These are phyloP conservation scores for Blepharisma stoltei DNA, from an alignment of 73 alveolate genomes.

Conservation along the genomic window DNA sequence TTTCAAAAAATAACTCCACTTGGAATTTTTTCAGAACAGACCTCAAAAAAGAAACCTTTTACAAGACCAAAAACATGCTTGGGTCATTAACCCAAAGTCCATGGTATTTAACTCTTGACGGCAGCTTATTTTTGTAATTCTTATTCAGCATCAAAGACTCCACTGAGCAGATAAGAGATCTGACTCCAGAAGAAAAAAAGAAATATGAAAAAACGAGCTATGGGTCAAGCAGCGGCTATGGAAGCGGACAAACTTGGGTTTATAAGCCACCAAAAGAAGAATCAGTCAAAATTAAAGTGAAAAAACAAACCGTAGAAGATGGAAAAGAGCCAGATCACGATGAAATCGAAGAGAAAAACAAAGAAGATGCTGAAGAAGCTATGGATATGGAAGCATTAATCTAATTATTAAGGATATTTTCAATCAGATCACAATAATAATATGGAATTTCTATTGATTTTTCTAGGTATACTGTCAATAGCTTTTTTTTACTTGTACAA, in stretches of 20 bases:
- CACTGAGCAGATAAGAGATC: not conserved
- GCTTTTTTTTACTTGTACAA: no score
- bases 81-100: not conserved
- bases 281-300: constrained; percentile 1
- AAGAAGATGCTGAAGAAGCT: no score
- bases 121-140: constrained; percentile 17
- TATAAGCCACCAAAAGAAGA: constrained; percentile 9
- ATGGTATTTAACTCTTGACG: not conserved
- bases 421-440: no score
- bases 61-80: not conserved
- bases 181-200: constrained; percentile 3
- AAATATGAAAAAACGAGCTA: not conserved
- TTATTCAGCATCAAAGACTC: constrained; percentile 19
- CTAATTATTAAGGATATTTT: no score
- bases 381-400: no score
- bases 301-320: not conserved
- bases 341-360: no score
- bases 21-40: not conserved
- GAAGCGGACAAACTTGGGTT: not conserved
- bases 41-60: not conserved
- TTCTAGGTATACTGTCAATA: no score
- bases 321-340: not conserved
- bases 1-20: not conserved
- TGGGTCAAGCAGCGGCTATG: not conserved
- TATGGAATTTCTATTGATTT: no score